Base-by-base conservation (phyloP, 257 asterid species). In the Osmanthus fragrans region DNA sequence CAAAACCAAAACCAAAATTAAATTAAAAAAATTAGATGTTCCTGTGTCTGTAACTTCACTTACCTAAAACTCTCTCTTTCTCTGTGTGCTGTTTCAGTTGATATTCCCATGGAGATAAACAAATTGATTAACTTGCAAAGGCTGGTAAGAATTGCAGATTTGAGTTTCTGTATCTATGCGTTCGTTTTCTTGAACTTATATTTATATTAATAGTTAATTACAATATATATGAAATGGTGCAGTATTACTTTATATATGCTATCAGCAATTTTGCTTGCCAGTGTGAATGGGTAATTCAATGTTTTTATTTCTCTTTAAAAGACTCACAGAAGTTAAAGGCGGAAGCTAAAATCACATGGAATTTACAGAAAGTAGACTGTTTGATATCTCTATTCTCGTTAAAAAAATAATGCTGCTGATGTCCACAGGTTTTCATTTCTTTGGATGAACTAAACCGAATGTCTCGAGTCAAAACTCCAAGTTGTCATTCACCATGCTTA, bases 81-180 rank as follows among this genome's bases (percentile, higher is more conserved):
- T 79, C 7, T 60, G 45, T 70, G 45, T 65, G 4, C 23, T 83
- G 54, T 79, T 80, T 88, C 96, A 95, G 99, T 84, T 84, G 98
- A 91, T 67, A 79, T 95, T 73, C 97, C 99, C 1, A 32, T 58
- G 88, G 98, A 87, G 84, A 92, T 95, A 80, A 86, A 86, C 92
- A 90, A 91, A 79, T 81, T 95, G 87, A 81, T 83, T 73, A 95
- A 95, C 92, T 84, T 93, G 88, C 99, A 95, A 87, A 94, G 98
- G 36, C 74, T 93, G 96, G 98, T 95, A 89, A 90, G 98, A 69
- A 73, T 69, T 37, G 18, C 5, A 69, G 11, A 69, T 78, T 63
- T 76, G 29, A 32, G 34, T 4, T 9, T 71, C 64, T 37, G 39
- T 3, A 23, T 27, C 69, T 63, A 11, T 1, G 3, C 0, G 7